phyloP scores from a whole-genome alignment of 768 basidiomycete species.

The Scleroderma citrinum region DNA sequence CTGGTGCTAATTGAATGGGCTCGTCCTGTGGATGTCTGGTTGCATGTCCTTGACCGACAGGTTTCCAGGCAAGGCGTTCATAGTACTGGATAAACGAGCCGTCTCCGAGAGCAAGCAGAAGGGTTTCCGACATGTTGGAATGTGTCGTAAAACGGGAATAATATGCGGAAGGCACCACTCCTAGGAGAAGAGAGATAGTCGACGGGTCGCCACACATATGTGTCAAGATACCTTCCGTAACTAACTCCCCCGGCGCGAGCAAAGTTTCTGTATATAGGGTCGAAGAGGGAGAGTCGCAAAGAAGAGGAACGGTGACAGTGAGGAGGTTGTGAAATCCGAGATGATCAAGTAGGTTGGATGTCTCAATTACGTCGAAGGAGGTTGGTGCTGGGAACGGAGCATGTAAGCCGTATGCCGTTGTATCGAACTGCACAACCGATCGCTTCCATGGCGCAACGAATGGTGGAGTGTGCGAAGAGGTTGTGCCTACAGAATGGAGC shows the following conservation, averaged over 20 bases:
- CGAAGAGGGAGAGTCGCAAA: constrained; percentile 17
- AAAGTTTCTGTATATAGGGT: constrained; percentile 26
- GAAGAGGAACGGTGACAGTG: constrained; percentile 17
- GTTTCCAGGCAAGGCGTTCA: constrained; percentile 24
- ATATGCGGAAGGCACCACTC: constrained; percentile 20
- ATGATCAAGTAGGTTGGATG: constrained; percentile 28
- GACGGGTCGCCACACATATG: constrained; percentile 24
- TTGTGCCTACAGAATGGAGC: constrained; percentile 8
- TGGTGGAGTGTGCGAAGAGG: constrained; percentile 12
- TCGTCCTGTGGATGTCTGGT: background rate
- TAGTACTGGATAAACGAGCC: constrained; percentile 8
- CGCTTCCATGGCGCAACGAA: constrained; percentile 19
- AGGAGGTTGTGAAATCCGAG: constrained; percentile 26
- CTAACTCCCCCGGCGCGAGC: constrained; percentile 8
- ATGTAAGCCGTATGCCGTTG: constrained; percentile 12
- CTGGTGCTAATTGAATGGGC: constrained; percentile 10
- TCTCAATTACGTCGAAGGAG: constrained; percentile 28
- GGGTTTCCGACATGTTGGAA: constrained; percentile 20
- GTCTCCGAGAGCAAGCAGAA: constrained; percentile 3
- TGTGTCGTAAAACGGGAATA: constrained; percentile 25
- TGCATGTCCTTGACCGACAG: constrained; percentile 1
- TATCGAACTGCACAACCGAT: constrained; percentile 18
- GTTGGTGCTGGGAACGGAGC: constrained; percentile 18
- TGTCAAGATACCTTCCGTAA: constrained; percentile 14
- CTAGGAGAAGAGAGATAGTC: constrained; percentile 22